A percentile compares a stretch with the other conserved stretches of the same genome.
Evolutionary conservation across 2,329 filamentous ascomycete genomes (phyloP).

Genomic region (Tolypocladium capitatum): DNA sequence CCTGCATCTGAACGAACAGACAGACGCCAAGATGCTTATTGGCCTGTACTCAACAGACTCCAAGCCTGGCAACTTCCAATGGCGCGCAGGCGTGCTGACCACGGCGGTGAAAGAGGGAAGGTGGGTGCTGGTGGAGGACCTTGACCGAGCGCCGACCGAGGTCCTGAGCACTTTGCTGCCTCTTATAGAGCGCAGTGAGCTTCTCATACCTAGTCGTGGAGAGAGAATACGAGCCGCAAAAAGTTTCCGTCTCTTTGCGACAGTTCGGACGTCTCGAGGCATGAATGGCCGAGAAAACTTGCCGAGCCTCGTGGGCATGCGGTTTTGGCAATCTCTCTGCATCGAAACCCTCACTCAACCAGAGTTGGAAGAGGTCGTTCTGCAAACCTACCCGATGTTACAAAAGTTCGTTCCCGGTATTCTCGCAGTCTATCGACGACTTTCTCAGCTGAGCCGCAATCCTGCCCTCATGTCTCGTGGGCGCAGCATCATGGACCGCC

Average conservation of each 20-base stretch:
- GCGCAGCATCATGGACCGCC: slow-evolving; percentile 32
- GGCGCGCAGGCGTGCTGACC: slow-evolving; percentile 85
- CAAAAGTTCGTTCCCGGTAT: slow-evolving; percentile 46
- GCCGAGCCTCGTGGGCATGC: slow-evolving; percentile 65
- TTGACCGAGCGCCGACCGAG: slow-evolving; percentile 88
- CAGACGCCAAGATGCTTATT: slow-evolving; percentile 90
- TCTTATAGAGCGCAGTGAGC: slow-evolving; percentile 80
- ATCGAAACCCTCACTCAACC: slow-evolving; percentile 50
- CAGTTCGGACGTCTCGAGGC: slow-evolving; percentile 65
- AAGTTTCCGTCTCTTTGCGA: slow-evolving; percentile 85
- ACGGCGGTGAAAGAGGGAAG: slow-evolving; percentile 87
- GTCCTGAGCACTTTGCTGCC: slow-evolving; percentile 88
- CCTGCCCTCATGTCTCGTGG: slow-evolving; percentile 16
- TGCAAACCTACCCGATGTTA: slow-evolving; percentile 57
- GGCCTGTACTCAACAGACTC: slow-evolving; percentile 87
- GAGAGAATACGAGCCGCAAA: slow-evolving; percentile 72
- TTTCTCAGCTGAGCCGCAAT: slow-evolving; percentile 39
- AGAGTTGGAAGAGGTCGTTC: slow-evolving; percentile 65
- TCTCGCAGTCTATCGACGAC: slow-evolving; percentile 42
- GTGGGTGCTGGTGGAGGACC: slow-evolving; percentile 95
- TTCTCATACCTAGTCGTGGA: slow-evolving; percentile 78
- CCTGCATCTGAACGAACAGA: slow-evolving; percentile 93
- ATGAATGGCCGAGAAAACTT: slow-evolving; percentile 52
- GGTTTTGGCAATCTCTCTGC: slow-evolving; percentile 73
- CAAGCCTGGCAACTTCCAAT: slow-evolving; percentile 78